Conservation (phyloP, 148 eudicot species). For the Agrostemma githago region DNA sequence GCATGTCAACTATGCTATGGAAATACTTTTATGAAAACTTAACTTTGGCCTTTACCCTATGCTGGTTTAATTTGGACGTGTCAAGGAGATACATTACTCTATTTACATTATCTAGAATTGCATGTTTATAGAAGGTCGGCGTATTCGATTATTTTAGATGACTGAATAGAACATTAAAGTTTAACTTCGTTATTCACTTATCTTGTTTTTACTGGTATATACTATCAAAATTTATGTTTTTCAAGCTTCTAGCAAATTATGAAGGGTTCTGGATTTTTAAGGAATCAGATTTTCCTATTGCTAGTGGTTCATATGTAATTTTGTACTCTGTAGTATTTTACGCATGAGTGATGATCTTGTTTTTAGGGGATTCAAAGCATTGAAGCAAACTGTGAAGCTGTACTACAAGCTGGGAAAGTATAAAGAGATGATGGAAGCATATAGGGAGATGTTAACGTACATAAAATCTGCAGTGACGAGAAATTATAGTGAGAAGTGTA, state of each 20-base stretch:
- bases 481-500: constrained; percentile 95
- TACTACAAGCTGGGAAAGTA: constrained; percentile 84
- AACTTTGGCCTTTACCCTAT: background rate
- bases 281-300: background rate
- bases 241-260: background rate
- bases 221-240: background rate
- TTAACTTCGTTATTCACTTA: background rate
- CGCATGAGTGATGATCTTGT: constrained; percentile 5
- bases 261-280: background rate
- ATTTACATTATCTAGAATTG: background rate
- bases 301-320: background rate
- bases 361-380: constrained; percentile 94
- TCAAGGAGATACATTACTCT: background rate
- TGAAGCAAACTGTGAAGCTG: constrained; percentile 95
- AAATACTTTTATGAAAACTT: background rate
- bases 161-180: background rate
- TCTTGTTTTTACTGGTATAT: background rate
- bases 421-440: constrained; percentile 95
- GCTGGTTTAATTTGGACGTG: background rate
- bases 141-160: background rate
- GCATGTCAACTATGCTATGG: background rate
- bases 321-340: constrained; percentile 6
- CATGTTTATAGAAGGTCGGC: background rate
- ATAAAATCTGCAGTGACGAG: constrained; percentile 95
- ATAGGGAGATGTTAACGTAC: constrained; percentile 92